phyloP scores from a whole-genome alignment of 2,329 filamentous ascomycete genomes.

The Cladobotryum protrusum region DNA sequence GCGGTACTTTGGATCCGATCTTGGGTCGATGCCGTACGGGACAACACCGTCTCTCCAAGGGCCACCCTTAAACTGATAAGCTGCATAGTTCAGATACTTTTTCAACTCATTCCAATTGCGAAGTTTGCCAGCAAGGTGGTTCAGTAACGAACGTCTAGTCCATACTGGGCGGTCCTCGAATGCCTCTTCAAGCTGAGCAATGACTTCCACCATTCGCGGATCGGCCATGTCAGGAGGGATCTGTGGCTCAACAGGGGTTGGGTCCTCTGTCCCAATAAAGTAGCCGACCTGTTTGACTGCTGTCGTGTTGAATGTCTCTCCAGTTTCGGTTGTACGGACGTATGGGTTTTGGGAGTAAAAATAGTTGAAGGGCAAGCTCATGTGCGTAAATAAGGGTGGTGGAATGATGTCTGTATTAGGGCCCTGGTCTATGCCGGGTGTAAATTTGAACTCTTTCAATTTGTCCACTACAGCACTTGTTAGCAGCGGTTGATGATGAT shows the following conservation, averaged over 20 bases:
- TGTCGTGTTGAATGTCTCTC: slow-evolving; percentile 52
- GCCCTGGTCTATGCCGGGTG: slow-evolving; percentile 53
- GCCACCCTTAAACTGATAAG: slow-evolving; percentile 87
- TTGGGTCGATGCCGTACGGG: slow-evolving; percentile 79
- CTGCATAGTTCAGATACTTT: slow-evolving; percentile 73
- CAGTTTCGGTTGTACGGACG: slow-evolving; percentile 56
- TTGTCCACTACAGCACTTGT: slow-evolving; percentile 35
- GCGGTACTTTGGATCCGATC: slow-evolving; percentile 67
- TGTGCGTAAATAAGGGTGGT: slow-evolving; percentile 70
- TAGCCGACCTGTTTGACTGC: slow-evolving; percentile 53
- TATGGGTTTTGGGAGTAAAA: slow-evolving; percentile 82
- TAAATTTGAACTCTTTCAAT: slow-evolving; percentile 58
- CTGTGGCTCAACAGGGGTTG: slow-evolving; percentile 56
- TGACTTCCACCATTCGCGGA: slow-evolving; percentile 54
- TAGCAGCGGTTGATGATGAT: neutral
- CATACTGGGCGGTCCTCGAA: slow-evolving; percentile 75
- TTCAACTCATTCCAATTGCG: slow-evolving; percentile 57
- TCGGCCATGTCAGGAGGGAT: slow-evolving; percentile 54
- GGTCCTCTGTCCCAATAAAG: slow-evolving; percentile 55
- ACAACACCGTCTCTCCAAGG: slow-evolving; percentile 88
- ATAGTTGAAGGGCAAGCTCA: slow-evolving; percentile 68
- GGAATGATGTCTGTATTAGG: slow-evolving; percentile 67
- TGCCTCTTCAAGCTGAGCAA: slow-evolving; percentile 56
- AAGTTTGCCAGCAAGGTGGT: slow-evolving; percentile 53
- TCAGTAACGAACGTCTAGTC: slow-evolving; percentile 76